Conservation (phyloP, 2,329 filamentous ascomycete genomes). For the Fusarium abutilonis region DNA sequence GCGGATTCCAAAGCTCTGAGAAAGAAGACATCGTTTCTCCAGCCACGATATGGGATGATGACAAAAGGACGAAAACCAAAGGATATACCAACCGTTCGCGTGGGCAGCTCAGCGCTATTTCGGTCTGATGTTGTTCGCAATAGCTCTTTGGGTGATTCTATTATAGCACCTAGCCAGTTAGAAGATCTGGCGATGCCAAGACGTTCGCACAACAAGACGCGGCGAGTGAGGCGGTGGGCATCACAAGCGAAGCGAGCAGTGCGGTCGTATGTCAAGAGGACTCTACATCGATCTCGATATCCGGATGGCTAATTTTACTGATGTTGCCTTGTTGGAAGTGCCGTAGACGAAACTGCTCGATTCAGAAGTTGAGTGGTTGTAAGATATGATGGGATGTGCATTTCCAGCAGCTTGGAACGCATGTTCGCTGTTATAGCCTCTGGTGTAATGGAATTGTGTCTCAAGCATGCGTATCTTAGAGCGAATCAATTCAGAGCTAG, state of each 20-base stretch:
- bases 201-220: conserved; percentile 34
- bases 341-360: background rate
- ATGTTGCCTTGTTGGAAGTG: background rate
- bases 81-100: conserved; percentile 2
- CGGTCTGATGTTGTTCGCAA: conserved; percentile 4
- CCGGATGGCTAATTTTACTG: conserved; percentile 19
- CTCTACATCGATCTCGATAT: conserved; percentile 47
- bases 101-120: conserved; percentile 12
- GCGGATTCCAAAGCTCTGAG: conserved; percentile 32
- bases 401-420: background rate
- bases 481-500: conserved; percentile 15
- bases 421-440: background rate
- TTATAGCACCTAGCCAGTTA: conserved; percentile 2
- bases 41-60: conserved; percentile 36
- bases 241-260: conserved; percentile 48
- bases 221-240: conserved; percentile 50
- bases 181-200: conserved; percentile 4
- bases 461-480: conserved; percentile 13
- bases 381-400: background rate
- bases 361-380: background rate
- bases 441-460: conserved; percentile 9
- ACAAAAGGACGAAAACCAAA: conserved; percentile 23
- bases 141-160: conserved; percentile 17
- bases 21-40: conserved; percentile 48
- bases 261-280: conserved; percentile 48